Base-by-base conservation (phyloP, 768 basidiomycete species). In the Hydnomerulius pinastri region DNA sequence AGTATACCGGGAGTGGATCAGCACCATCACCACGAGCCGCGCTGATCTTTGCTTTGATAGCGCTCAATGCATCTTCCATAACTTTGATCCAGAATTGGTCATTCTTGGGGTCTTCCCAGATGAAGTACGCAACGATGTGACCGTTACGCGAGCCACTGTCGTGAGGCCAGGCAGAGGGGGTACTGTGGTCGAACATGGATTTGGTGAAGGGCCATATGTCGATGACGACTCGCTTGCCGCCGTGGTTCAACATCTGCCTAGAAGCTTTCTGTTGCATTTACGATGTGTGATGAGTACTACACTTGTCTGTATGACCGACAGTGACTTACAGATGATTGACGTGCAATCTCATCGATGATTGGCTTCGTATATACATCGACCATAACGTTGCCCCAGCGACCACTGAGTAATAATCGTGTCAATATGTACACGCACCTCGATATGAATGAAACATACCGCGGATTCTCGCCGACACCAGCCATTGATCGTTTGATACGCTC, bases 101-200 rank as follows among this genome's bases (percentile, higher is more conserved):
- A 27, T 61, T 38, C 5, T 15, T 13, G 12, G 33, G 15, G 35
- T 29, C 53, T 6, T 58, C 56, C 60, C 60, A 58, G n/a, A 41
- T 37, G 30, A 50, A 29, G 44, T 33, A 62, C 1, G 50, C 43
- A 21, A 51, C 23, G 18, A 60, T 37, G 9, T 60, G 59, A 10
- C 43, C 41, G 43, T 58, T 60, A 21, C 48, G 55, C 17, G 38
- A 12, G 23, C 6, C 15, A 7, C 2, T 25, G 13, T 46, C 2
- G 47, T 57, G 59, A 0, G 59, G 59, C 59, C 59, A 60, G 4
- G 59, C 59, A 11, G 47, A 40, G 6, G 10, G 2, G 4, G 43
- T 60, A 11, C 55, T 43, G 1, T 38, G 17, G 11, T 56, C 24
- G 11, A 57, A 61, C 48, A 60, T 61, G 36, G 37, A 25, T 7